These are phyloP conservation scores for Candida ovalis DNA, from an alignment of 805 yeast genomes.

Conservation along the genomic window DNA sequence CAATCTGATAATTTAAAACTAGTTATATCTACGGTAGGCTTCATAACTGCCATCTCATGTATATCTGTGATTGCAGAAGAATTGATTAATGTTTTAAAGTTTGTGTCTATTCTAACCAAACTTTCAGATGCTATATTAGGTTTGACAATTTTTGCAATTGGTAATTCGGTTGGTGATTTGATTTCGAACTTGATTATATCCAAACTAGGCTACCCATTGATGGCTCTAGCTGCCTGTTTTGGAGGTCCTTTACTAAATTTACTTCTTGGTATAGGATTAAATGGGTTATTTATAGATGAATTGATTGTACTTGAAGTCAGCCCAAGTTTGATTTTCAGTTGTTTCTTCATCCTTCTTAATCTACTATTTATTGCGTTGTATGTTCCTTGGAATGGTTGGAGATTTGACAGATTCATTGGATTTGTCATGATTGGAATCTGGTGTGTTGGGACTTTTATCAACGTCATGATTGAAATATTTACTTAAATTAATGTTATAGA, in stretches of 20 bases:
- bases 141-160: constrained; percentile 82
- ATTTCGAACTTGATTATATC: constrained; percentile 82
- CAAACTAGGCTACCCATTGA: constrained; percentile 72
- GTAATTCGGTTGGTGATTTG: constrained; percentile 89
- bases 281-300: constrained; percentile 48
- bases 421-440: constrained; percentile 37
- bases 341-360: constrained; percentile 36
- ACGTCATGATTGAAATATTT: constrained; percentile 26
- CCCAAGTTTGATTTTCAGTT: constrained; percentile 38
- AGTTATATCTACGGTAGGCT: constrained; percentile 51
- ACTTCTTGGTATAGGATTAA: constrained; percentile 75
- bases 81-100: constrained; percentile 59
- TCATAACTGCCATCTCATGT: constrained; percentile 61
- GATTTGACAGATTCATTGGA: constrained; percentile 38
- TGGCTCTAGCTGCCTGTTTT: constrained; percentile 95
- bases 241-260: constrained; percentile 86
- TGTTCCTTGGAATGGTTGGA: constrained; percentile 42
- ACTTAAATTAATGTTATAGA: neutral
- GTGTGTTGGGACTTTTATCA: constrained; percentile 36
- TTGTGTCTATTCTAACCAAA: constrained; percentile 54
- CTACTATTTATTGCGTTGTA: constrained; percentile 35
- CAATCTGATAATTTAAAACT: constrained; percentile 23
- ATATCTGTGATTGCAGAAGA: constrained; percentile 68
- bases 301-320: constrained; percentile 32
- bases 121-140: constrained; percentile 82